These are phyloP conservation scores for Spinellus fusiger DNA, from an alignment of 192 early-diverging fungal species.

Conservation along the genomic window DNA sequence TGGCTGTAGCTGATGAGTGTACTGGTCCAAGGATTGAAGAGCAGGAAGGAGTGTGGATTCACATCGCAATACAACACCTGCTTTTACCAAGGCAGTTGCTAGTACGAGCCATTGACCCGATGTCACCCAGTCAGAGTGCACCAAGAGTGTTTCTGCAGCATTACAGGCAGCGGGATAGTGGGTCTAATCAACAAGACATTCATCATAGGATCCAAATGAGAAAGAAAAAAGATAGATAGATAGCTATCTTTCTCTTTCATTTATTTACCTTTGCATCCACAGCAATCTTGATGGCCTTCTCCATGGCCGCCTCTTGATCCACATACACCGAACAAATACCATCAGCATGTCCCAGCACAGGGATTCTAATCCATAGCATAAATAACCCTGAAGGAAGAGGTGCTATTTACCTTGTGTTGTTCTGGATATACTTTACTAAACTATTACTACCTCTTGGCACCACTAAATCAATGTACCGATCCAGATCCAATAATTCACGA, in stretches of 20 bases:
- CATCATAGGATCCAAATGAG: too few relatives aligned
- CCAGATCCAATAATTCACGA: slow-evolving; percentile 73
- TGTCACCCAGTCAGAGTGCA: slow-evolving; percentile 53
- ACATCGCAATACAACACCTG: slow-evolving; percentile 55
- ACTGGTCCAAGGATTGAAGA: slow-evolving; percentile 15
- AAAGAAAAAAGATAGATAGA: not conserved
- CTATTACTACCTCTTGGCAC: slow-evolving; percentile 92
- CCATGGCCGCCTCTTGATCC: slow-evolving; percentile 75
- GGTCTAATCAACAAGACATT: slow-evolving; percentile 45
- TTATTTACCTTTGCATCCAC: slow-evolving; percentile 81
- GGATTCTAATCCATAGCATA: slow-evolving; percentile 63
- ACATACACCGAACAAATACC: slow-evolving; percentile 92
- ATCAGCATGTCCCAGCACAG: slow-evolving; percentile 99
- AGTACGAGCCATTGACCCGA: slow-evolving; percentile 45
- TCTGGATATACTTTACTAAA: slow-evolving; percentile 88
- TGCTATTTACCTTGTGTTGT: slow-evolving; percentile 67
- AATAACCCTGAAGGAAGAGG: not conserved
- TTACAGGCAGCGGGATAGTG: slow-evolving; percentile 97
- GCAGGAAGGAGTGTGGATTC: slow-evolving; percentile 47
- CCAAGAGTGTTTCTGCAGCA: slow-evolving; percentile 85
- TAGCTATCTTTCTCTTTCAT: not conserved
- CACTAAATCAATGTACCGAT: slow-evolving; percentile 91
- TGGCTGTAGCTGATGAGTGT: slow-evolving; percentile 18
- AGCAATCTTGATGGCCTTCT: slow-evolving; percentile 70
- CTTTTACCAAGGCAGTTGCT: slow-evolving; percentile 49